phyloP scores from a whole-genome alignment of 2,329 filamentous ascomycete genomes.

The Alternaria conjuncta region DNA sequence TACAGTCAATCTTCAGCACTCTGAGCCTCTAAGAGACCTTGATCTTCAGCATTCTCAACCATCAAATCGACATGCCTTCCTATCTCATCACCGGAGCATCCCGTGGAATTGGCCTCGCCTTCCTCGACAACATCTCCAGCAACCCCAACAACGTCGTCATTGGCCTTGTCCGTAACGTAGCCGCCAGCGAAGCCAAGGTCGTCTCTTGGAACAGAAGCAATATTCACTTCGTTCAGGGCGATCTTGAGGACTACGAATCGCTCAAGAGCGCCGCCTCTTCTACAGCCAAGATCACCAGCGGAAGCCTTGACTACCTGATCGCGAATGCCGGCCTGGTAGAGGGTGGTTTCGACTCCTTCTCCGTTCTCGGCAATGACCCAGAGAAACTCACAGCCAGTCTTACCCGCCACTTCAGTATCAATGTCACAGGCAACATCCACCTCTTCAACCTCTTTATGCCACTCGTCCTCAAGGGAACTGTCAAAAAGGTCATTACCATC shows the following conservation, averaged over 20 bases:
- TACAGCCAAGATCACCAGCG: constrained; percentile 43
- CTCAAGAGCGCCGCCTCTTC: constrained; percentile 45
- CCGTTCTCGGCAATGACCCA: constrained; percentile 12
- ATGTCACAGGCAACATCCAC: constrained; percentile 41
- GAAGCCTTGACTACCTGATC: constrained; percentile 51
- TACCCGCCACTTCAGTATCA: constrained; percentile 30
- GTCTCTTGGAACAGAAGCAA: constrained; percentile 29
- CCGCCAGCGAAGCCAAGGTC: constrained; percentile 9
- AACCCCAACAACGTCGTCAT: constrained; percentile 40
- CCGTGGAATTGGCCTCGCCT: constrained; percentile 38
- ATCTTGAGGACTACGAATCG: constrained; percentile 43
- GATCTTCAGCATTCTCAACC: neutral
- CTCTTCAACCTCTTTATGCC: constrained; percentile 51
- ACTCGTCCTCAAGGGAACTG: constrained; percentile 45
- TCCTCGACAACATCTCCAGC: constrained; percentile 26
- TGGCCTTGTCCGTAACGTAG: constrained; percentile 41
- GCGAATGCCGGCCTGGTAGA: constrained; percentile 47
- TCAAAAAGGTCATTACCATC: constrained; percentile 54
- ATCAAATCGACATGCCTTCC: constrained; percentile 30
- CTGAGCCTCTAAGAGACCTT: no score
- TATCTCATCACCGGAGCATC: constrained; percentile 44
- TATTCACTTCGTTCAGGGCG: constrained; percentile 48
- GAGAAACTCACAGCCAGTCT: constrained; percentile 12
- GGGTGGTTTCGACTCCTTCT: constrained; percentile 14
- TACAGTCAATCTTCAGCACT: no score